A percentile compares a stretch with the other conserved stretches of the same genome.
phyloP scores from a whole-genome alignment of 164 flowering plant genomes.

The Vitis cinerea region DNA sequence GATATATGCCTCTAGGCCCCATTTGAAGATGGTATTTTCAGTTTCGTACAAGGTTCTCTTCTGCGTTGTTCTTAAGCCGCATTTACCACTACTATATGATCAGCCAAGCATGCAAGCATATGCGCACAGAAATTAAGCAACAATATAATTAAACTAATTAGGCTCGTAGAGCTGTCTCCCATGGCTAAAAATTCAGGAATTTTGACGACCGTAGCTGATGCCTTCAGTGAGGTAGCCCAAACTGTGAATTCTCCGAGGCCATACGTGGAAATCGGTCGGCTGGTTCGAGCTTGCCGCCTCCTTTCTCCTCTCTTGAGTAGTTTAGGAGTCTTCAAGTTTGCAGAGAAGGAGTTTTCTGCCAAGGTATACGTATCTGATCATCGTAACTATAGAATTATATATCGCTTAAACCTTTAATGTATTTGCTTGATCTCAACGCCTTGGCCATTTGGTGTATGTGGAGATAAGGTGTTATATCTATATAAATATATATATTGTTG shows the following conservation, averaged over 20 bases:
- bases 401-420: neutral
- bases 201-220: neutral
- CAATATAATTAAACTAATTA: no score
- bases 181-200: neutral
- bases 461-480: neutral
- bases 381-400: no score
- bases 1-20: no score
- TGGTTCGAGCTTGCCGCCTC: conserved; percentile 2
- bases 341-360: conserved; percentile 2
- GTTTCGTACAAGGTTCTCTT: no score
- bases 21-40: no score
- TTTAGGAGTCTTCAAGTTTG: conserved; percentile 14
- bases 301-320: conserved; percentile 5
- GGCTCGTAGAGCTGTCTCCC: no score
- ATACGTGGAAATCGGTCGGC: conserved; percentile 1
- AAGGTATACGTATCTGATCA: neutral
- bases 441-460: no score
- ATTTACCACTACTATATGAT: no score
- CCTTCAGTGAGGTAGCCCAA: conserved; percentile 4
- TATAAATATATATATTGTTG: no score
- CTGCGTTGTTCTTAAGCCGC: no score
- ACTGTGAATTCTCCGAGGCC: neutral
- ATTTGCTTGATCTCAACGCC: neutral
- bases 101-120: no score
- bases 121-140: no score